phyloP scores from a whole-genome alignment of 805 yeast genomes.

The Saccharomycopsis sp. region DNA sequence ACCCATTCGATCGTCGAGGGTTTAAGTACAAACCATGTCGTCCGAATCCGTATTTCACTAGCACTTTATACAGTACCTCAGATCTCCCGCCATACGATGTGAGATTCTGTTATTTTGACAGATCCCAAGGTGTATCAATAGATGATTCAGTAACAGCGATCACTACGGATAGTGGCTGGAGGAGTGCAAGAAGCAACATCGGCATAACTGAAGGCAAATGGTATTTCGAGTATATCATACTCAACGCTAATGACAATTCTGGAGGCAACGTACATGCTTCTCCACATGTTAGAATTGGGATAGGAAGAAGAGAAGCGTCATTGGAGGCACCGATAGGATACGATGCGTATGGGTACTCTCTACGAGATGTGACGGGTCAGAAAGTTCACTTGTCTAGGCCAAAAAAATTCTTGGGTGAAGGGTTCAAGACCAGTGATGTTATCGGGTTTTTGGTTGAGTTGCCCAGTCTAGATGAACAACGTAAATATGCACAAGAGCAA shows the following conservation, averaged over 20 bases:
- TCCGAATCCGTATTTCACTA: slow-evolving; percentile 53
- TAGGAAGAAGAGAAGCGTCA: slow-evolving; percentile 79
- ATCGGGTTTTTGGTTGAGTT: slow-evolving; percentile 71
- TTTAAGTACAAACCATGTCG: slow-evolving; percentile 76
- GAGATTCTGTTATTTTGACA: slow-evolving; percentile 59
- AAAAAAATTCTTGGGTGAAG: slow-evolving; percentile 40
- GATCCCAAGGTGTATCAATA: slow-evolving; percentile 50
- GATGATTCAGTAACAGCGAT: slow-evolving; percentile 36
- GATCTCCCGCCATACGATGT: slow-evolving; percentile 64
- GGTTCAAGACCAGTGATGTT: slow-evolving; percentile 70
- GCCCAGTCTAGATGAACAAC: slow-evolving; percentile 48
- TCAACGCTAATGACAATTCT: slow-evolving; percentile 31
- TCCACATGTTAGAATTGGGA: slow-evolving; percentile 72
- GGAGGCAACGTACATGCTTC: slow-evolving; percentile 28
- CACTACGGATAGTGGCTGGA: slow-evolving; percentile 68
- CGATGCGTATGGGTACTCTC: slow-evolving; percentile 90
- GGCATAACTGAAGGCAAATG: slow-evolving; percentile 72
- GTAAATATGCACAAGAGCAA: slow-evolving; percentile 34
- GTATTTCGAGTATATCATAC: slow-evolving; percentile 70
- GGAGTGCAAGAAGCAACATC: slow-evolving; percentile 67
- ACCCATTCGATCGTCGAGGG: slow-evolving; percentile 73
- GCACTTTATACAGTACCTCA: slow-evolving; percentile 59
- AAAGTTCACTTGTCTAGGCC: slow-evolving; percentile 72
- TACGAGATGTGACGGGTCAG: slow-evolving; percentile 74
- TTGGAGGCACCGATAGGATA: slow-evolving; percentile 94